Evolutionary conservation across 164 flowering plant species (phyloP), one percentile per base, ranked within the genome.

Genomic region (Nymphaea thermarum): DNA sequence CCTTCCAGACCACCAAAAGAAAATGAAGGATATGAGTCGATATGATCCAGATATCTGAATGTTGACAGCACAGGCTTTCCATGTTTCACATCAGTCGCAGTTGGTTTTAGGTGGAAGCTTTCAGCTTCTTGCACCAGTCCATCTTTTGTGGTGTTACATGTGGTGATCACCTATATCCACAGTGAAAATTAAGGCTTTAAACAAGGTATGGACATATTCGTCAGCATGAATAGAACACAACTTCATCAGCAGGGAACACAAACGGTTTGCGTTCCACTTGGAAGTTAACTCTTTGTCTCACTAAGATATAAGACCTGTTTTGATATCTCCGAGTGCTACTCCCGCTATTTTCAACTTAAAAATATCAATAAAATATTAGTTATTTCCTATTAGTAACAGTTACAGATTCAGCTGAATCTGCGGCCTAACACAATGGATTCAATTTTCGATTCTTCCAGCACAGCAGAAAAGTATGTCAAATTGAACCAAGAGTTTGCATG

Each of bases 1-100:
- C 99, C 99, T 25, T 84, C 92, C 12, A 85, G 80, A 65, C 99
- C 99, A 61, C 97, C 96, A 79, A 92, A 95, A 90, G 79, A 86
- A 78, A 92, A 95, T 18, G 98, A 92, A 0, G 97, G 98, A 72
- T 95, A 92, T 4, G 98, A 65, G 62, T 84, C 87, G 43, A 95
- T 82, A 72, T 95, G 99, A 71, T 81, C 81, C 36, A 87, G 65
- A 71, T 89, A 92, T 17, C 72, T 84, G 67, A 95, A 88, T 25
- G 72, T 67, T 53, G 83, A 74, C 11, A 71, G 65, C 70, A 47
- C 64, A 25, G 36, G 36, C 36, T 25, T 25, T 25, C 36, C 36
- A 25, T 25, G 36, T 61, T 61, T 10, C 36, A 61, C 55, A 61
- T 8, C 64, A 11, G 64, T 2, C 6, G 64, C 42, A 11, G 6